A percentile compares a stretch with the other conserved stretches of the same genome.
Evolutionary conservation across 2,329 filamentous ascomycete genomes (phyloP).

Genomic region (Fusarium camptoceras): DNA sequence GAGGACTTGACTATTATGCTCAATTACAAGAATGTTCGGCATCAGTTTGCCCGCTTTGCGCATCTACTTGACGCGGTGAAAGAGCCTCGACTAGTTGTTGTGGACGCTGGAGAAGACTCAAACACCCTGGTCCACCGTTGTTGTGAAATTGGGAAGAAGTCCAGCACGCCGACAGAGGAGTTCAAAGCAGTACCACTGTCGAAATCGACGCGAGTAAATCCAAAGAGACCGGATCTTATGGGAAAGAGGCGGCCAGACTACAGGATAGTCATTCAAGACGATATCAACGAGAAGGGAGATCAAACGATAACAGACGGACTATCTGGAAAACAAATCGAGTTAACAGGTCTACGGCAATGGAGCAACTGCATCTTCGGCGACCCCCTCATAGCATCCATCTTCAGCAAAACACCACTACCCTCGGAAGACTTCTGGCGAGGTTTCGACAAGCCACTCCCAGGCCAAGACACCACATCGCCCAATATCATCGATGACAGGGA

Average conservation of each 20-base stretch:
- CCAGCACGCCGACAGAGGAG: neutral
- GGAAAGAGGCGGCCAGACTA: neutral
- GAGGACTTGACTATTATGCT: constrained; percentile 70
- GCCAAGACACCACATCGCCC: constrained; percentile 17
- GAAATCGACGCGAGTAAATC: neutral
- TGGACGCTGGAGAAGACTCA: constrained; percentile 63
- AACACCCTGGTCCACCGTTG: constrained; percentile 60
- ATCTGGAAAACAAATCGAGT: constrained; percentile 42
- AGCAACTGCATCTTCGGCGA: constrained; percentile 70
- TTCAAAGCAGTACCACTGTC: constrained; percentile 7
- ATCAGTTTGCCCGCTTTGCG: constrained; percentile 62
- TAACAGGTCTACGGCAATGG: constrained; percentile 69
- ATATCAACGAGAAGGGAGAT: constrained; percentile 4
- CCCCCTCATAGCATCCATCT: constrained; percentile 64
- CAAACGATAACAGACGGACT: neutral
- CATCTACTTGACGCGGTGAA: constrained; percentile 65
- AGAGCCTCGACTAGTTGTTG: constrained; percentile 63
- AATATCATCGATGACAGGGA: constrained; percentile 57
- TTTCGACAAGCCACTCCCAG: constrained; percentile 51
- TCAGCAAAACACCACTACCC: constrained; percentile 58
- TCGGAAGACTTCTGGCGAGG: constrained; percentile 61
- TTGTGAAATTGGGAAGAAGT: constrained; percentile 15
- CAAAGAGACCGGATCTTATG: neutral
- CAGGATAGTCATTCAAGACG: constrained; percentile 11
- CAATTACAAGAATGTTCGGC: constrained; percentile 66